Conservation (phyloP, 768 basidiomycete species). For the Suillus plorans region DNA sequence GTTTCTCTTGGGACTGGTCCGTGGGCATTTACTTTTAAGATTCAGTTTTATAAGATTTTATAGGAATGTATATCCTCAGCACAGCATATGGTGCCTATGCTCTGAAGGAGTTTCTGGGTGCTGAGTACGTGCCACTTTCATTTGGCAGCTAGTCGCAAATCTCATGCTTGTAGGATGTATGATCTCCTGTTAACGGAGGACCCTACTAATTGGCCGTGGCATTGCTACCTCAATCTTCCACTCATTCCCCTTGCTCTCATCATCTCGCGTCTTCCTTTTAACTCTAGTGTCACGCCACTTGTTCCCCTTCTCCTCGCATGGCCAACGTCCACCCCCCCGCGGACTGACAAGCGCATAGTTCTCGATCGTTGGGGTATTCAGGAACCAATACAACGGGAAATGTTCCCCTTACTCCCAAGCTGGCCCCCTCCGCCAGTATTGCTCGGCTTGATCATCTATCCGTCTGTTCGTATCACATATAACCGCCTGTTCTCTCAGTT, state of each 20-base stretch:
- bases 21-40: conserved; percentile 21
- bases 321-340: conserved; percentile 29
- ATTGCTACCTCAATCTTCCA: conserved; percentile 73
- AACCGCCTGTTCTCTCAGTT: conserved; percentile 38
- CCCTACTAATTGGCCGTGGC: conserved; percentile 72
- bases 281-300: conserved; percentile 24
- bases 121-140: conserved; percentile 45
- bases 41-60: conserved; percentile 31
- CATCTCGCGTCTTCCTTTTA: conserved; percentile 52
- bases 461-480: conserved; percentile 47
- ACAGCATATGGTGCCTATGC: conserved; percentile 76
- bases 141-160: not conserved
- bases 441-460: conserved; percentile 53
- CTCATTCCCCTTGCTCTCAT: conserved; percentile 69
- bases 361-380: conserved; percentile 10
- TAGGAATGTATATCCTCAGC: conserved; percentile 48
- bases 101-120: conserved; percentile 64
- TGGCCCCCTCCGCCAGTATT: conserved; percentile 67
- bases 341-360: conserved; percentile 7
- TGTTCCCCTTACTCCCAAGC: conserved; percentile 29
- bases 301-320: conserved; percentile 27
- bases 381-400: conserved; percentile 10
- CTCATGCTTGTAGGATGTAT: conserved; percentile 48
- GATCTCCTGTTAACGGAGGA: conserved; percentile 65
- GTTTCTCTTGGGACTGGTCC: conserved; percentile 62